A percentile compares a stretch with the other conserved stretches of the same genome.
Conservation (phyloP, 768 basidiomycete genomes). For the Pleurotus djamor region DNA sequence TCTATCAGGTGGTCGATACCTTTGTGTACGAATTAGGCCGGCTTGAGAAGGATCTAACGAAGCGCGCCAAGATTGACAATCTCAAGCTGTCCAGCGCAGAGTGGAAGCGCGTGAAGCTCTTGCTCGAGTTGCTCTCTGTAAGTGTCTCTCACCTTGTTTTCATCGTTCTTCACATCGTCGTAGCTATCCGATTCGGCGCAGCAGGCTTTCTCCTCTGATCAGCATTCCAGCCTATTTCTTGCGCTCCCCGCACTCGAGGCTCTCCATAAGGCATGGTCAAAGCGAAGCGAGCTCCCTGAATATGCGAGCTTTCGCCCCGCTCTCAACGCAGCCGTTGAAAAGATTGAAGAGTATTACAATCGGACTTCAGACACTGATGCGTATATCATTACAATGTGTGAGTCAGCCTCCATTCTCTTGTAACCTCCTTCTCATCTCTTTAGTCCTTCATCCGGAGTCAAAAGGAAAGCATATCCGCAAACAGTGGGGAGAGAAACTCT, state of each 20-base stretch:
- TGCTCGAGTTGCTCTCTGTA: slow-evolving; percentile 19
- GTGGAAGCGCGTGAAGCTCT: slow-evolving; percentile 19
- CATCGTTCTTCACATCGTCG: neutral
- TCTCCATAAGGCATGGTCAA: slow-evolving; percentile 24
- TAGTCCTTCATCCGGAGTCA: slow-evolving; percentile 21
- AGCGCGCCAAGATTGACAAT: slow-evolving; percentile 16
- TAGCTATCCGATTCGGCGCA: slow-evolving; percentile 28
- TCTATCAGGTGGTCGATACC: slow-evolving; percentile 10
- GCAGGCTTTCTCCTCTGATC: slow-evolving; percentile 28
- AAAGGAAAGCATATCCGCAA: slow-evolving; percentile 21
- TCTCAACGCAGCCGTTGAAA: slow-evolving; percentile 19
- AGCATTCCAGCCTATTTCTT: slow-evolving; percentile 20
- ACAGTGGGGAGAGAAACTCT: slow-evolving; percentile 19
- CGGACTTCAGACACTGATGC: slow-evolving; percentile 22
- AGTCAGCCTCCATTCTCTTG: neutral
- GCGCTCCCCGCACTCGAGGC: slow-evolving; percentile 30
- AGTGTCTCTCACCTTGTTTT: neutral
- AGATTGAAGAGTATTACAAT: slow-evolving; percentile 27
- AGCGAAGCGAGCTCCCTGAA: slow-evolving; percentile 1
- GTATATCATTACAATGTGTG: slow-evolving; percentile 26
- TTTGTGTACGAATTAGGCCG: slow-evolving; percentile 20
- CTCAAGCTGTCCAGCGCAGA: slow-evolving; percentile 18
- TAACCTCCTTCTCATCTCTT: too few species aligned
- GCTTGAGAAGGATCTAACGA: slow-evolving; percentile 21
- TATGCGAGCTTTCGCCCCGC: slow-evolving; percentile 18